phyloP scores from a whole-genome alignment of 208 protist genomes.

The Naegleria fowleri region DNA sequence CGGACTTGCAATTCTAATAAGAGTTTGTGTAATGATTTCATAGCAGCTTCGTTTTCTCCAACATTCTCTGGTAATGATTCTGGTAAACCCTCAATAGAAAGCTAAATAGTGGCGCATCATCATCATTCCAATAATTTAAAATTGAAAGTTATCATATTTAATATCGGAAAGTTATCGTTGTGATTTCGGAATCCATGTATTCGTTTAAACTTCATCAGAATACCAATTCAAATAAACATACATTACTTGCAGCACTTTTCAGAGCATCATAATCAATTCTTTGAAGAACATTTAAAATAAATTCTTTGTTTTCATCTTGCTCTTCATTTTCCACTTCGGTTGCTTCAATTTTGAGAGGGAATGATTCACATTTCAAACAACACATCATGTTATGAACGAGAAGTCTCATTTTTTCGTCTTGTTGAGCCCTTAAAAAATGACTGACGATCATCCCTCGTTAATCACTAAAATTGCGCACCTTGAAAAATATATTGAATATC shows the following conservation, averaged over 20 bases:
- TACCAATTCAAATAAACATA: not conserved
- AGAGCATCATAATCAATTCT: slow-evolving; percentile 22
- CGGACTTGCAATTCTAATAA: not conserved
- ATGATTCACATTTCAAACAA: not conserved
- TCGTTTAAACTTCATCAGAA: too few species aligned
- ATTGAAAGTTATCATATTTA: too few species aligned
- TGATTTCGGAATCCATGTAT: too few species aligned
- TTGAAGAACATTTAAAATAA: not conserved
- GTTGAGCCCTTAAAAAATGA: not conserved
- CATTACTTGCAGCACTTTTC: slow-evolving; percentile 1
- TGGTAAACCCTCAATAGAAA: slow-evolving; percentile 12
- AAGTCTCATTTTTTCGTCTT: slow-evolving; percentile 15
- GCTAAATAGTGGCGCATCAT: not conserved
- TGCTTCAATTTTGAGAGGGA: slow-evolving; percentile 18
- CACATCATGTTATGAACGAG: slow-evolving; percentile 14
- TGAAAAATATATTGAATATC: too few species aligned
- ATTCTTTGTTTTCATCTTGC: slow-evolving; percentile 17
- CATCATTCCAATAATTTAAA: too few species aligned
- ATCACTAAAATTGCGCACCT: too few species aligned
- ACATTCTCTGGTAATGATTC: slow-evolving; percentile 14
- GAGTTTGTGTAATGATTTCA: slow-evolving; percentile 20
- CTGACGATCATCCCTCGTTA: too few species aligned
- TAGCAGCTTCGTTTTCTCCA: not conserved
- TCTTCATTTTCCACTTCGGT: not conserved
- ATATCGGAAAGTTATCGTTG: too few species aligned